Conservation (phyloP, 129 eudicot genomes). For the Chrysanthemum lavandulifolium region DNA sequence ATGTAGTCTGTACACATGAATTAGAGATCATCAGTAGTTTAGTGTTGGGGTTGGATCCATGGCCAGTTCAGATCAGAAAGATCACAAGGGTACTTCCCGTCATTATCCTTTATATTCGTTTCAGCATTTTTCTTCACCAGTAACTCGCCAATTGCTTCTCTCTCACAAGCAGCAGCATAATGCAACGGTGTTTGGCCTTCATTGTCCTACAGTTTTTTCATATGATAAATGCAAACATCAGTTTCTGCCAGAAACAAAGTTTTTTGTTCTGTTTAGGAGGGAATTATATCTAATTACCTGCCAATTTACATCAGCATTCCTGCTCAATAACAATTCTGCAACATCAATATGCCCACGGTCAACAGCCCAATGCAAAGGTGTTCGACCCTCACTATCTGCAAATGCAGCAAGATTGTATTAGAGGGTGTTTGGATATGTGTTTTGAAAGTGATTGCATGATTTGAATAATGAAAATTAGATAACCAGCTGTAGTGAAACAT, state of each 20-base stretch:
- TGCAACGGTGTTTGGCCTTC: constrained; percentile 76
- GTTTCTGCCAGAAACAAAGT: constrained; percentile 8
- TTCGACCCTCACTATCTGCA: constrained; percentile 88
- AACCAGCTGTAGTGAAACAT: too few relatives aligned
- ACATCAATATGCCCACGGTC: constrained; percentile 69
- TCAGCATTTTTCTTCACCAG: constrained; percentile 65
- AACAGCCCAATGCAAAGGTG: constrained; percentile 86
- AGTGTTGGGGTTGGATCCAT: constrained; percentile 41
- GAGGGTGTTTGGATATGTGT: not conserved
- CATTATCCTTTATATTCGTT: constrained; percentile 44
- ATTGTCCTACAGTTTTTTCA: constrained; percentile 44
- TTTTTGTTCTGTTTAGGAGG: not conserved
- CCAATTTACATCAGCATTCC: constrained; percentile 65
- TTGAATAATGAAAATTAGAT: too few relatives aligned
- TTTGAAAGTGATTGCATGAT: not conserved
- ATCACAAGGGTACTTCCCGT: constrained; percentile 57
- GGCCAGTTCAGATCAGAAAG: constrained; percentile 63
- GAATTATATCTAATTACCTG: constrained; percentile 44
- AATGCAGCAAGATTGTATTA: constrained; percentile 11
- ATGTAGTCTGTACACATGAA: constrained; percentile 23
- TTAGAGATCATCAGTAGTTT: constrained; percentile 3
- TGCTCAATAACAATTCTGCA: constrained; percentile 47
- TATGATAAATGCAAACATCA: constrained; percentile 1
- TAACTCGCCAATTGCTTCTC: constrained; percentile 46
- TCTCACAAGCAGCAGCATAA: constrained; percentile 72